These are phyloP conservation scores for Catunica adiposa DNA, from an alignment of 2,329 filamentous ascomycete genomes.

Conservation along the genomic window DNA sequence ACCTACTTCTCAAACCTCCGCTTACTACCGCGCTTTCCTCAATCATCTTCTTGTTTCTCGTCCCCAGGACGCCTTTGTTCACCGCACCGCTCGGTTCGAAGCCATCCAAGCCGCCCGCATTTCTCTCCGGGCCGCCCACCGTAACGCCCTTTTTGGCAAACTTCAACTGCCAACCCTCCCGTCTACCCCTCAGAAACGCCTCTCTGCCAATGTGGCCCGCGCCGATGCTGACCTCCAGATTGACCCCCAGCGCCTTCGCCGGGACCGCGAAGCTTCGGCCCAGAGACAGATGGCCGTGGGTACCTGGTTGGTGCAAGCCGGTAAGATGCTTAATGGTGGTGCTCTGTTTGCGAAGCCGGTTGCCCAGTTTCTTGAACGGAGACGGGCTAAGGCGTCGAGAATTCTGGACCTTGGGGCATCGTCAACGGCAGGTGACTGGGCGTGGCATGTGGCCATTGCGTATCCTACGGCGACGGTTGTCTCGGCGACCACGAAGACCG, in stretches of 20 bases:
- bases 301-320: constrained; percentile 44
- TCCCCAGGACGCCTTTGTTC: constrained; percentile 62
- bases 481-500: constrained; percentile 63
- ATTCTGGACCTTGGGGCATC: constrained; percentile 81
- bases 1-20: constrained; percentile 40
- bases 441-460: constrained; percentile 78
- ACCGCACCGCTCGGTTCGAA: constrained; percentile 72
- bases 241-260: constrained; percentile 43
- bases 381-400: constrained; percentile 30
- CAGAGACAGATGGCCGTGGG: constrained; percentile 50
- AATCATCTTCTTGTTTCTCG: constrained; percentile 51
- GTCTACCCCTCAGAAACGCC: constrained; percentile 53
- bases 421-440: constrained; percentile 72
- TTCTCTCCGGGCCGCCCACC: constrained; percentile 54
- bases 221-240: constrained; percentile 52
- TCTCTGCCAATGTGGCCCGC: constrained; percentile 55
- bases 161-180: constrained; percentile 59
- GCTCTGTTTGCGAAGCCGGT: constrained; percentile 47
- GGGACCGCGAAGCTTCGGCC: constrained; percentile 67
- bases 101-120: constrained; percentile 71
- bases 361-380: constrained; percentile 36
- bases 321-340: constrained; percentile 47
- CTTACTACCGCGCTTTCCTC: constrained; percentile 80
- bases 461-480: constrained; percentile 76
- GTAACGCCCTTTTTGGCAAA: constrained; percentile 69